Evolutionary conservation across 768 basidiomycete genomes (phyloP).

Genomic region (Termitomyces sp.): DNA sequence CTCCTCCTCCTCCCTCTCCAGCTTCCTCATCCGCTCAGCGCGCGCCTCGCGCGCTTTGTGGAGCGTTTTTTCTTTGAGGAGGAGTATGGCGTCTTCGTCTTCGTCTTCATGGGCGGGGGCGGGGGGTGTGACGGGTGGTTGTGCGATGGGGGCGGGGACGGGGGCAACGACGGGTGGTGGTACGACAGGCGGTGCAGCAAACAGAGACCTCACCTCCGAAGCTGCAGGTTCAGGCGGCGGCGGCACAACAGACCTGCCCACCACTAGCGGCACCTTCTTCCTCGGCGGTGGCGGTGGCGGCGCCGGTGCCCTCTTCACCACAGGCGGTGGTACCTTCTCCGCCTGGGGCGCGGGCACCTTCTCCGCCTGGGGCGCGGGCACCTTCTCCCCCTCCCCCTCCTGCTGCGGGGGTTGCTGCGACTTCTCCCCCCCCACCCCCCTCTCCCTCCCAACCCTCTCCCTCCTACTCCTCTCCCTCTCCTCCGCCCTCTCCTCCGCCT

Average conservation of each 20-base stretch:
- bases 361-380: too few relatives aligned
- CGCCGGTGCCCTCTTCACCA: constrained; percentile 33
- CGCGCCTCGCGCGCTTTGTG: constrained; percentile 73
- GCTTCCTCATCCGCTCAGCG: constrained; percentile 59
- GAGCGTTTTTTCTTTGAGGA: constrained; percentile 69
- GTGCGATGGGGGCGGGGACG: too few relatives aligned
- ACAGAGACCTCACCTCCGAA: too few relatives aligned
- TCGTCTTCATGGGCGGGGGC: constrained; percentile 61
- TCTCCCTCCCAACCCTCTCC: constrained; percentile 75
- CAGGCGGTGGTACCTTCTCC: too few relatives aligned
- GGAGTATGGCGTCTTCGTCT: constrained; percentile 65
- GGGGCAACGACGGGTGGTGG: neutral
- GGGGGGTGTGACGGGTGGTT: neutral
- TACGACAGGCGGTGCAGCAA: neutral
- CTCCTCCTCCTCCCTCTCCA: constrained; percentile 56
- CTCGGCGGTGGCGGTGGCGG: constrained; percentile 25
- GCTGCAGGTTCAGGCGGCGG: neutral
- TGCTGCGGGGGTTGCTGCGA: too few relatives aligned
- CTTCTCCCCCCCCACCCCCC: too few relatives aligned
- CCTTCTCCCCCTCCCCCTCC: too few relatives aligned
- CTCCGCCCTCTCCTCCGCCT: constrained; percentile 78
- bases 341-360: constrained; percentile 21
- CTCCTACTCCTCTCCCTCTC: constrained; percentile 71
- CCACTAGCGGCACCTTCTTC: too few relatives aligned
- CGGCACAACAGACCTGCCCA: too few relatives aligned